These are phyloP conservation scores for Lyophyllum decastes DNA, from an alignment of 768 basidiomycete genomes.

Conservation along the genomic window DNA sequence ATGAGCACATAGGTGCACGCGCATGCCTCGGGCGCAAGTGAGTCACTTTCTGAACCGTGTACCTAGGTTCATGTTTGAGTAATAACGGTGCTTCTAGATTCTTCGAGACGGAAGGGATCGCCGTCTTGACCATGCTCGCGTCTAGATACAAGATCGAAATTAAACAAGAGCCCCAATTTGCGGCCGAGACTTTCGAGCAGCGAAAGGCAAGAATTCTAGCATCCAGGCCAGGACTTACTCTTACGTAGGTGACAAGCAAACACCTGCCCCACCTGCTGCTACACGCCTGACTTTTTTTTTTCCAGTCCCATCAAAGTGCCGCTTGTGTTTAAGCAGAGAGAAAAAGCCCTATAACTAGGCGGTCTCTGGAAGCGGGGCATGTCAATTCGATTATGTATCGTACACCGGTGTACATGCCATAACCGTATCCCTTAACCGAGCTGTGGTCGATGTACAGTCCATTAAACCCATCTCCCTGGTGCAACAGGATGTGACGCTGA, in stretches of 20 bases:
- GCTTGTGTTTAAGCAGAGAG: constrained; percentile 33
- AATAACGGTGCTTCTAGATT: constrained; percentile 31
- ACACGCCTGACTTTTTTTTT: background rate
- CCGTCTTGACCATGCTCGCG: constrained; percentile 50
- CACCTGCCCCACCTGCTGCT: background rate
- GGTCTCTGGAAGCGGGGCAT: background rate
- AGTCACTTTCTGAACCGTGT: background rate
- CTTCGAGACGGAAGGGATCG: constrained; percentile 54
- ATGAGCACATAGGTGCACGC: constrained; percentile 33
- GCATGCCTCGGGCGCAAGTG: constrained; percentile 48
- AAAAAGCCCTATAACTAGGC: background rate
- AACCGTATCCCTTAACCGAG: background rate
- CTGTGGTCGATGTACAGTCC: no score
- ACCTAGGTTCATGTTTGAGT: background rate
- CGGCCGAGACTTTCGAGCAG: constrained; percentile 46
- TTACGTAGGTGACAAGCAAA: constrained; percentile 38
- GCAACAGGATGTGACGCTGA: constrained; percentile 78
- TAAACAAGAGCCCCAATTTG: constrained; percentile 52
- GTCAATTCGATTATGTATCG: background rate
- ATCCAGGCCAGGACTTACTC: constrained; percentile 36
- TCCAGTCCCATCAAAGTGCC: constrained; percentile 32
- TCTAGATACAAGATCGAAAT: constrained; percentile 47
- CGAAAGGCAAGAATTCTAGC: constrained; percentile 42
- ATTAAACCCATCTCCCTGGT: constrained; percentile 72
- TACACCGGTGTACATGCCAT: background rate